Evolutionary conservation across 2,329 filamentous ascomycete species (phyloP).

Genomic region (Trichoderma citrinoviride): DNA sequence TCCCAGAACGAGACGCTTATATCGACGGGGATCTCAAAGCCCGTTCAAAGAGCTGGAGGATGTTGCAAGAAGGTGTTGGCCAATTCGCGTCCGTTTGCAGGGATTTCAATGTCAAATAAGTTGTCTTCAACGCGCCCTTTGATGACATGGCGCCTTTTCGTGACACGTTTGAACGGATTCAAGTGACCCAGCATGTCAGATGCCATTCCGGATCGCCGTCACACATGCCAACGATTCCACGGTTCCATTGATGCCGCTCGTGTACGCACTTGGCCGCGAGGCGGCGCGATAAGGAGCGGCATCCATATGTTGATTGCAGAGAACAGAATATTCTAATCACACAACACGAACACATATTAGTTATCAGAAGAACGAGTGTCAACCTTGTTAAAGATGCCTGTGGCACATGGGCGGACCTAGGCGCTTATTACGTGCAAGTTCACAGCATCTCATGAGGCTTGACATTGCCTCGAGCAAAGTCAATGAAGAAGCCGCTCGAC

Average conservation of each 20-base stretch:
- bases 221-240: not conserved
- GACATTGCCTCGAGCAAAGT: not conserved
- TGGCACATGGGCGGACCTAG: not conserved
- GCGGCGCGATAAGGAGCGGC: not conserved
- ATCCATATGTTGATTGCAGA: not conserved
- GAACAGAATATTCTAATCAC: not conserved
- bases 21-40: not conserved
- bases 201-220: not conserved
- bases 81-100: not conserved
- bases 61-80: no score
- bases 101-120: constrained; percentile 17
- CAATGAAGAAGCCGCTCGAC: not conserved
- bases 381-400: not conserved
- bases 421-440: not conserved
- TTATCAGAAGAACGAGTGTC: not conserved
- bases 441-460: not conserved
- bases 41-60: not conserved
- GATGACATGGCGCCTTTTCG: constrained; percentile 11
- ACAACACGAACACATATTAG: not conserved
- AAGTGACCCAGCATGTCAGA: not conserved
- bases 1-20: not conserved
- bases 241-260: not conserved
- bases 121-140: constrained; percentile 13
- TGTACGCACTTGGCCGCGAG: not conserved
- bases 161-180: not conserved